Evolutionary conservation across 176 grass and related monocot species (phyloP).

Genomic region (Ampelocalamus luodianensis): DNA sequence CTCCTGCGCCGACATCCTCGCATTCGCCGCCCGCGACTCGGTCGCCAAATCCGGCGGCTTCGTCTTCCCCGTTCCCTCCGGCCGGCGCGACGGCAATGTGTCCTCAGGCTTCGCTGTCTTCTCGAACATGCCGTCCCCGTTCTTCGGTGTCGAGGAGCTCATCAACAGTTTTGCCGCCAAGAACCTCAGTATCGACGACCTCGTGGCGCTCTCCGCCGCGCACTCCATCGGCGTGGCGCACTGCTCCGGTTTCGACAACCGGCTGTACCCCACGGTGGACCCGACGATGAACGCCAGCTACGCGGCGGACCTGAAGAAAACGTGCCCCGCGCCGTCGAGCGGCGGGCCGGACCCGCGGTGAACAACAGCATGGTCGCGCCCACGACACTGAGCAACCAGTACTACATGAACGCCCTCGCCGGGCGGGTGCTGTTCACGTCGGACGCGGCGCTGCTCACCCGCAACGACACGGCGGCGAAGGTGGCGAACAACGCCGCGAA

Average conservation of each 20-base stretch:
- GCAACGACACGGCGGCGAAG: conserved; percentile 2
- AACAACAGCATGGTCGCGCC: conserved; percentile 36
- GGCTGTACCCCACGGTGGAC: conserved; percentile 51
- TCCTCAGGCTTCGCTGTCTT: conserved; percentile 38
- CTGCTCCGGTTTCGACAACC: conserved; percentile 41
- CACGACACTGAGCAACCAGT: conserved; percentile 33
- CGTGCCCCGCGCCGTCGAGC: background rate
- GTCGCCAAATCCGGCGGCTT: conserved; percentile 33
- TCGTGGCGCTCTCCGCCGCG: conserved; percentile 51
- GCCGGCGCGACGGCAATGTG: conserved; percentile 45
- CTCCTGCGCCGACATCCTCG: conserved; percentile 72
- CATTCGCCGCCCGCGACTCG: conserved; percentile 70
- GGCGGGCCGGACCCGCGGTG: conserved; percentile 28
- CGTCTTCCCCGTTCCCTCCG: conserved; percentile 39
- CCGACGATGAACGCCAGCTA: background rate
- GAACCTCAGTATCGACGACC: conserved; percentile 43
- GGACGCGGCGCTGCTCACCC: conserved; percentile 41
- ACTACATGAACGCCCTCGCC: conserved; percentile 20
- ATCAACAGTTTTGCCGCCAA: conserved; percentile 40
- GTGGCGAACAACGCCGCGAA: background rate
- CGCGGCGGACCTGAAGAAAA: conserved; percentile 23
- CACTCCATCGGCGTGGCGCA: conserved; percentile 51
- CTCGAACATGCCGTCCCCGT: conserved; percentile 38
- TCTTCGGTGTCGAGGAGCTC: conserved; percentile 10
- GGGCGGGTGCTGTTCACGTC: conserved; percentile 45